phyloP scores from a whole-genome alignment of 2,329 filamentous ascomycete genomes.

The Ophiocordyceps robertsii region DNA sequence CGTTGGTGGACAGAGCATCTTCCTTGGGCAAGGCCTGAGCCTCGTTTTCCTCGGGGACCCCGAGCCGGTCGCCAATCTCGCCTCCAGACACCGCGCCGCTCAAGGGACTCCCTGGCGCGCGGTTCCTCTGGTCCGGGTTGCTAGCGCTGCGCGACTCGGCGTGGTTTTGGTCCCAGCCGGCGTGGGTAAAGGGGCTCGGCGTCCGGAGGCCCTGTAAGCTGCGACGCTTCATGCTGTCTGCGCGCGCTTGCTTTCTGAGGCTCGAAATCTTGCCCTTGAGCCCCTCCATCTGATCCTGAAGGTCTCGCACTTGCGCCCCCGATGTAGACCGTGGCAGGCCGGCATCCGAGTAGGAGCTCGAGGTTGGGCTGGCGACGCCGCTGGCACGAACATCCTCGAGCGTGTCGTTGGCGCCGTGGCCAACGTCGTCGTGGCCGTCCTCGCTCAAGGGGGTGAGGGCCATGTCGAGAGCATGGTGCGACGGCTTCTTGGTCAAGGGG shows the following conservation, averaged over 20 bases:
- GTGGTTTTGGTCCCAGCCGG: conserved; percentile 24
- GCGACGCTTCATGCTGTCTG: conserved; percentile 63
- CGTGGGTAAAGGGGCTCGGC: conserved; percentile 66
- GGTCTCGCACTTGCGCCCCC: conserved; percentile 54
- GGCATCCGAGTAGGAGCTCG: conserved; percentile 26
- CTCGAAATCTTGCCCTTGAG: conserved; percentile 75
- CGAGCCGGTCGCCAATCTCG: neutral
- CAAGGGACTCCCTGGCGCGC: neutral
- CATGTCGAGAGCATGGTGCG: conserved; percentile 25
- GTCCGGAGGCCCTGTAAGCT: conserved; percentile 65
- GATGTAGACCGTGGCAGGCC: conserved; percentile 54
- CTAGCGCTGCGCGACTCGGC: conserved; percentile 11
- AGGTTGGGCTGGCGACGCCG: conserved; percentile 30
- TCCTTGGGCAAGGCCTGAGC: conserved; percentile 4
- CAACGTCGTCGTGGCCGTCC: conserved; percentile 24
- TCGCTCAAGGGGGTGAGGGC: conserved; percentile 41
- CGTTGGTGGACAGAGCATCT: neutral
- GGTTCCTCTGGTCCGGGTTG: conserved; percentile 6
- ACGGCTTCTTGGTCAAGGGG: conserved; percentile 20
- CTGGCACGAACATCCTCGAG: conserved; percentile 19
- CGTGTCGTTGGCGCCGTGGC: conserved; percentile 11
- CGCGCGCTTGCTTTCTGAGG: conserved; percentile 63
- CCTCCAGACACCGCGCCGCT: neutral
- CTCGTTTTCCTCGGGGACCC: neutral
- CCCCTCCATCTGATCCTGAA: conserved; percentile 76